Evolutionary conservation across 2,329 filamentous ascomycete species (phyloP), one percentile per base, ranked within the genome.

Genomic region (Lasiodiplodia sp.): DNA sequence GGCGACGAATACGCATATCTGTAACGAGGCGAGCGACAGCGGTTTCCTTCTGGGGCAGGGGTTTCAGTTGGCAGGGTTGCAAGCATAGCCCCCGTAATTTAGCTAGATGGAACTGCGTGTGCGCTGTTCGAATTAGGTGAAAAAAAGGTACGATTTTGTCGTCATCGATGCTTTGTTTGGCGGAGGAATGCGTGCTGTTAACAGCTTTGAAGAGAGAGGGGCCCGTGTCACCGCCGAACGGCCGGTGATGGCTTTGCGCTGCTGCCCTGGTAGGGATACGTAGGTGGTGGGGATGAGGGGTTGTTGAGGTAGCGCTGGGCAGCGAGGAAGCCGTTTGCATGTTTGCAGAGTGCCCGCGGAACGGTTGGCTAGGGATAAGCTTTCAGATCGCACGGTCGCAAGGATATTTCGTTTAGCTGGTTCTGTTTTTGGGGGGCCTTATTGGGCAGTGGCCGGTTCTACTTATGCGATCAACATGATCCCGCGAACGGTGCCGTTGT

Each of bases 401-500:
- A 47, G 44, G 44, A 47, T 47, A 21, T 47, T 47, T 21, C 51
- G 51, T 53, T 53, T 47, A 6, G 44, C 44, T 21, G 21, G 3
- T 10, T 16, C 14, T 47, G 44, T 11, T n/a, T 47, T 21, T 47
- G 7, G 44, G 44, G 44, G 44, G 44, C 44, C 44, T 47, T 18
- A 47, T 47, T 47, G 44, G 44, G 44, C 44, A 21, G 44, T 18
- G 52, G 6, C 14, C 18, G 52, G 14, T n/a, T 4, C 25, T n/a
- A 21, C 16, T 40, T 31, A 57, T 57, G 16, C 58, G 58, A 63
- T 63, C 60, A 31, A 18, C 44, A 52, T 38, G 44, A 64, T 64
- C 44, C 60, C 28, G 58, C n/a, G 25, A 63, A 63, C 49, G 31
- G 58, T 25, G 25, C 25, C 58, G 58, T 51, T 63, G n/a, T 44